phyloP scores from a whole-genome alignment of 2,329 filamentous ascomycete genomes.

The Amphichorda felina region DNA sequence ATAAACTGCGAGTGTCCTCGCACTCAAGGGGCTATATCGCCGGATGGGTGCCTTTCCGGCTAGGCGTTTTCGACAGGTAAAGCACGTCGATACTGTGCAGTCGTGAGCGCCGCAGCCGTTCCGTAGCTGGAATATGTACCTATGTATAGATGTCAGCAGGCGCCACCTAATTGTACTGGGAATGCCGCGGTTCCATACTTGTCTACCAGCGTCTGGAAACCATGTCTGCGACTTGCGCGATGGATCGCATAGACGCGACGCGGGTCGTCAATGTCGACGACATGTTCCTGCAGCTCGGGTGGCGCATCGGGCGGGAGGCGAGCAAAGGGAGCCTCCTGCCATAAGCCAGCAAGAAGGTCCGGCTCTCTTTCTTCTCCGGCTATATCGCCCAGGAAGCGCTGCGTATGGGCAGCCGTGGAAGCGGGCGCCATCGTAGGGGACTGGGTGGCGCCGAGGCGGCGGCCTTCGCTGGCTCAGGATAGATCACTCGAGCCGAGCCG shows the following conservation, averaged over 20 bases:
- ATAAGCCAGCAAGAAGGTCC: slow-evolving; percentile 44
- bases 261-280: slow-evolving; percentile 49
- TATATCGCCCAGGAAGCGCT: neutral
- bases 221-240: slow-evolving; percentile 46
- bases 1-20: slow-evolving; percentile 68
- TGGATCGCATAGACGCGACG: slow-evolving; percentile 49
- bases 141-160: slow-evolving; percentile 18
- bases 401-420: neutral
- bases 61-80: slow-evolving; percentile 61
- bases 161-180: too few species aligned
- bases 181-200: too few species aligned
- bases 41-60: slow-evolving; percentile 58
- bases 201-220: slow-evolving; percentile 56
- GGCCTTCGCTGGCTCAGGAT: neutral
- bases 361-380: slow-evolving; percentile 11
- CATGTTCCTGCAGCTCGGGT: slow-evolving; percentile 38
- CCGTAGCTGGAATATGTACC: slow-evolving; percentile 72
- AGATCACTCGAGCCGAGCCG: neutral
- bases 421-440: slow-evolving; percentile 1
- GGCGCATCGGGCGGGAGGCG: slow-evolving; percentile 50
- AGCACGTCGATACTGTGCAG: slow-evolving; percentile 69
- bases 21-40: slow-evolving; percentile 70
- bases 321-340: slow-evolving; percentile 49
- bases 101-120: slow-evolving; percentile 60
- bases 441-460: neutral